Percentiles rank a stretch among this genome's conserved stretches.
phyloP scores from a whole-genome alignment of 2,329 filamentous ascomycete species.

The Calonectria pauciramosa region DNA sequence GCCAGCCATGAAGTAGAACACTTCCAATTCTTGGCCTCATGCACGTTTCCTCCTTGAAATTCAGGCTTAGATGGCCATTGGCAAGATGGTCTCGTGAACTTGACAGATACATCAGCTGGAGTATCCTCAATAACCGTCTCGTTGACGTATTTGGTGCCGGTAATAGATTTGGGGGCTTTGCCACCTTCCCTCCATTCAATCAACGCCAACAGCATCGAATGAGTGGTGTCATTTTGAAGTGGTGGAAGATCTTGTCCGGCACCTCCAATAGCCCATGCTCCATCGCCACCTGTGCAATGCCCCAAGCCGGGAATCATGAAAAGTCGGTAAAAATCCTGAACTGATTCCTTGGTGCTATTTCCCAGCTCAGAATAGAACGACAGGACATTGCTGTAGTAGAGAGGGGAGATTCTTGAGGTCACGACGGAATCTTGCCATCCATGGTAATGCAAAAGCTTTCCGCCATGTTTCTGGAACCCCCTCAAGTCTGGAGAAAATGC shows the following conservation, averaged over 20 bases:
- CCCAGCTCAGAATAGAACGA: not conserved
- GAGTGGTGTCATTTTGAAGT: not conserved
- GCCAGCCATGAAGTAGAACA: not conserved
- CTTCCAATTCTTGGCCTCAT: not conserved
- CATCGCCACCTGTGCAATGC: not conserved
- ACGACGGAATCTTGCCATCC: not conserved
- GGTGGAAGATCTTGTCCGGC: not conserved
- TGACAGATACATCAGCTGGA: not conserved
- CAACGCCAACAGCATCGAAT: not conserved
- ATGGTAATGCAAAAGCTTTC: constrained; percentile 1
- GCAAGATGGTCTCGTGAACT: not conserved
- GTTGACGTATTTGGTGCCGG: not conserved
- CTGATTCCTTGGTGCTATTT: not conserved
- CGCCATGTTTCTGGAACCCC: not conserved
- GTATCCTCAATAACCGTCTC: not conserved
- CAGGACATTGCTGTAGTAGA: not conserved
- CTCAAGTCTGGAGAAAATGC: not conserved
- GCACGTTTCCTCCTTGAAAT: not conserved
- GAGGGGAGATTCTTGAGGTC: not conserved
- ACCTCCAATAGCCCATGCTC: constrained; percentile 1
- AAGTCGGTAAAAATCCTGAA: not conserved
- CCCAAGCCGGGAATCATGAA: not conserved
- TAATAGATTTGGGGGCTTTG: not conserved
- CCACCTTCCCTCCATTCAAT: constrained; percentile 3
- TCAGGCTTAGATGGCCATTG: not conserved